Evolutionary conservation across 2,329 filamentous ascomycete genomes (phyloP).

Genomic region (Lasiodiplodia sp.): DNA sequence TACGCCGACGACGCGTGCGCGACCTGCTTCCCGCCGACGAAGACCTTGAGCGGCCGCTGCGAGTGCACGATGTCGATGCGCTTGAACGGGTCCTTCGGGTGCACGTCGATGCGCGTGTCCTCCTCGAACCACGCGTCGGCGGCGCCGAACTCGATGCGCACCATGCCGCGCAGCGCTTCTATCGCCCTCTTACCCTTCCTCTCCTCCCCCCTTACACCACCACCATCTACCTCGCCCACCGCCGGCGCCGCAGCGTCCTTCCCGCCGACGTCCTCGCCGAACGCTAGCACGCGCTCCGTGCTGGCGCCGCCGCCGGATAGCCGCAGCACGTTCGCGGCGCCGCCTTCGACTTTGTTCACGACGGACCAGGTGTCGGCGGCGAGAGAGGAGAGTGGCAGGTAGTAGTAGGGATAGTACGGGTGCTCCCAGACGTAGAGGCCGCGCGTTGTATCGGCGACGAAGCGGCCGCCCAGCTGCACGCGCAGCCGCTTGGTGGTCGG

Average conservation of each 20-base stretch:
- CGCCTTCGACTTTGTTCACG: background rate
- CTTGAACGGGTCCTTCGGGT: constrained; percentile 73
- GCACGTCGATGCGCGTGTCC: constrained; percentile 64
- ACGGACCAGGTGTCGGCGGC: background rate
- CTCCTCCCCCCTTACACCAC: constrained; percentile 41
- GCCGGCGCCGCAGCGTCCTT: no score
- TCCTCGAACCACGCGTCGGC: constrained; percentile 61
- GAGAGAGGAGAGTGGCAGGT: constrained; percentile 12
- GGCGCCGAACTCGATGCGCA: constrained; percentile 42
- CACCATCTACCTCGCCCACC: constrained; percentile 10
- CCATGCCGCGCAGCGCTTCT: constrained; percentile 36
- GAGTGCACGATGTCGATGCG: constrained; percentile 68
- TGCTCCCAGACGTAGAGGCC: constrained; percentile 49
- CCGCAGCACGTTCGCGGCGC: constrained; percentile 22
- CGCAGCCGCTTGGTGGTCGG: constrained; percentile 37
- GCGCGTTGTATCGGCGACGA: constrained; percentile 43
- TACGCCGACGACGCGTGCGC: constrained; percentile 44
- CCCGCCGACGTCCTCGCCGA: constrained; percentile 34
- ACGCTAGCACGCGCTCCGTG: constrained; percentile 40
- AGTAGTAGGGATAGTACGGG: constrained; percentile 45
- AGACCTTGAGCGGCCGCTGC: constrained; percentile 60
- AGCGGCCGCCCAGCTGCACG: constrained; percentile 42
- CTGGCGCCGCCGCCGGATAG: constrained; percentile 35
- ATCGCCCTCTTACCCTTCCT: constrained; percentile 19
- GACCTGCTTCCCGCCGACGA: constrained; percentile 49